Evolutionary conservation across 768 basidiomycete species (phyloP).

Genomic region (Tulasnella sp.): DNA sequence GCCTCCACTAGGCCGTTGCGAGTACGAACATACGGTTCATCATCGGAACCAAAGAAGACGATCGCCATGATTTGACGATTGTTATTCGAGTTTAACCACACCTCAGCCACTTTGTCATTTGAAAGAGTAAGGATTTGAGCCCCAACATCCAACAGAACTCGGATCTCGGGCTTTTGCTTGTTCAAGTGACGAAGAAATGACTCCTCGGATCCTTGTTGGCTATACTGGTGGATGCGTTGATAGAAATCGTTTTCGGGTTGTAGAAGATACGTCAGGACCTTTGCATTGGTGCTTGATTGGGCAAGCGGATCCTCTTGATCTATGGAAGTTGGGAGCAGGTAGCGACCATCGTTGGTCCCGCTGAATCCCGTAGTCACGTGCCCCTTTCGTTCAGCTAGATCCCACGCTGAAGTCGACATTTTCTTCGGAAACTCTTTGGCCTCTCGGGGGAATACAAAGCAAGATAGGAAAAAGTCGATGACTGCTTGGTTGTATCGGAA

Average conservation of each 20-base stretch:
- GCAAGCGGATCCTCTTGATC: slow-evolving; percentile 28
- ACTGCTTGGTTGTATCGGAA: not conserved
- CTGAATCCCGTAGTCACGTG: slow-evolving; percentile 39
- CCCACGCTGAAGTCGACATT: slow-evolving; percentile 40
- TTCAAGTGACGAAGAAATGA: not conserved
- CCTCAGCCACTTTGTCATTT: not conserved
- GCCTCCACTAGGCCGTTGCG: not conserved
- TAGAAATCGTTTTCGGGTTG: slow-evolving; percentile 20
- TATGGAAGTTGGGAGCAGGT: slow-evolving; percentile 27
- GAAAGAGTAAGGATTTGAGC: slow-evolving; percentile 2
- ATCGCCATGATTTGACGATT: slow-evolving; percentile 15
- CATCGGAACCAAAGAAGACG: not conserved
- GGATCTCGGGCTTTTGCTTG: slow-evolving; percentile 1
- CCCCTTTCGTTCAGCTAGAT: slow-evolving; percentile 32
- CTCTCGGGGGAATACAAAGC: slow-evolving; percentile 1
- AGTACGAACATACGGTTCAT: not conserved
- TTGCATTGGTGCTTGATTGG: slow-evolving; percentile 38
- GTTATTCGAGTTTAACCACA: not conserved
- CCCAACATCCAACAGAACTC: slow-evolving; percentile 5
- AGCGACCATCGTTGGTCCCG: slow-evolving; percentile 25
- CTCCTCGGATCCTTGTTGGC: not conserved
- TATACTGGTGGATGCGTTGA: not conserved
- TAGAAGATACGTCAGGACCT: slow-evolving; percentile 21
- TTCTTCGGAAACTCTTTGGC: slow-evolving; percentile 37
- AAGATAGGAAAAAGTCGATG: slow-evolving; percentile 4